These are phyloP conservation scores for Mucor sp. DNA, from an alignment of 371 early-diverging fungal species.

Conservation along the genomic window DNA sequence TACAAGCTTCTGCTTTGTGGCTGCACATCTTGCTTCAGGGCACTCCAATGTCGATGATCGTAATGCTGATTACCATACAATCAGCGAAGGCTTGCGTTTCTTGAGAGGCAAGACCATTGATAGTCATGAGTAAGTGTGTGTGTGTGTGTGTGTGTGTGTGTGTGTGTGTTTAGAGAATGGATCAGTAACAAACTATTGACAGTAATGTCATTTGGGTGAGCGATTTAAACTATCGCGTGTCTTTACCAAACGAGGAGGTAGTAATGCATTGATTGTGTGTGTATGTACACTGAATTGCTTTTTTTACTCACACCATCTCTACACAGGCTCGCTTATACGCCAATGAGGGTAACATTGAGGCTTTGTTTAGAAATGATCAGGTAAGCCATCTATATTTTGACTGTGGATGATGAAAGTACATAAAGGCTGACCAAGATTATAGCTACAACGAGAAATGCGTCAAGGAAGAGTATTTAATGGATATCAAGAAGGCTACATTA, in stretches of 20 bases:
- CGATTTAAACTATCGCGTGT: conserved; percentile 89
- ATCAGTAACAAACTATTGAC: background rate
- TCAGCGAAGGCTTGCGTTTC: conserved; percentile 75
- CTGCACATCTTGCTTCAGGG: conserved; percentile 91
- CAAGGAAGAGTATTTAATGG: conserved; percentile 70
- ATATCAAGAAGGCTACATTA: conserved; percentile 82
- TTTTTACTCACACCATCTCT: background rate
- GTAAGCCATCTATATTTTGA: conserved; percentile 24
- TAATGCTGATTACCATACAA: conserved; percentile 84
- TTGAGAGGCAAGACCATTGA: conserved; percentile 67
- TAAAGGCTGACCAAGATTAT: conserved; percentile 37
- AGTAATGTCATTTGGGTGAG: conserved; percentile 87
- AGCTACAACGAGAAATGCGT: conserved; percentile 71
- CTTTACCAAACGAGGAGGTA: conserved; percentile 73
- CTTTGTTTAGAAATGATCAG: conserved; percentile 54
- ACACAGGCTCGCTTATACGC: conserved; percentile 36
- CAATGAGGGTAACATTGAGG: conserved; percentile 41
- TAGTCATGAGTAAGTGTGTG: conserved; percentile 67
- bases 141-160: background rate
- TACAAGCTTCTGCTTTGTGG: conserved; percentile 86
- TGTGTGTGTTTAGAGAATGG: background rate
- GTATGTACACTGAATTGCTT: background rate
- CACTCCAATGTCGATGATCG: conserved; percentile 80
- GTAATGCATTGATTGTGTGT: conserved; percentile 32
- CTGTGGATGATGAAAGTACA: background rate